Conservation (phyloP, 345 rosid genomes). For the Eucalyptus camaldulensis region DNA sequence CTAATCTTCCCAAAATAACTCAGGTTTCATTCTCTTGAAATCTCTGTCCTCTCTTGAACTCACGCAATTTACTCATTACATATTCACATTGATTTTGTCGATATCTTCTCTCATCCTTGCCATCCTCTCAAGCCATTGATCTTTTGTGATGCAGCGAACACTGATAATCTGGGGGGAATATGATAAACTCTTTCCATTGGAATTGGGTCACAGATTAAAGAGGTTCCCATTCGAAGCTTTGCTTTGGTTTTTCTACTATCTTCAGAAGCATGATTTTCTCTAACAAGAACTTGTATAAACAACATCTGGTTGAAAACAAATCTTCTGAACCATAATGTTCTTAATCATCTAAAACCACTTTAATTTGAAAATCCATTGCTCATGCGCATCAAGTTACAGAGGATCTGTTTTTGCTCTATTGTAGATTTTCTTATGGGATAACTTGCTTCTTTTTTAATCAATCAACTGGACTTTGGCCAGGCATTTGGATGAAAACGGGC, state of each 20-base stretch:
- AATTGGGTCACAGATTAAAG: background rate
- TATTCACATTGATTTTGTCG: too few relatives aligned
- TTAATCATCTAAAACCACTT: background rate
- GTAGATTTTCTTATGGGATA: background rate
- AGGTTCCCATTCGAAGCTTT: background rate
- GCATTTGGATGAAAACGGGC: background rate
- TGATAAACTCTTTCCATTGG: constrained; percentile 1
- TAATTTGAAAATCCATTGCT: background rate
- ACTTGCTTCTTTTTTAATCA: background rate
- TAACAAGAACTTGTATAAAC: background rate
- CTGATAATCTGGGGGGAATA: constrained; percentile 5
- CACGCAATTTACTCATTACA: background rate
- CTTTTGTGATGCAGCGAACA: background rate
- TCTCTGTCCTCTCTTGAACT: background rate
- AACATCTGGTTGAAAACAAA: background rate
- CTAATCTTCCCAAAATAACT: background rate
- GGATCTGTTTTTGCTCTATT: background rate
- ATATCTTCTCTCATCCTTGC: background rate
- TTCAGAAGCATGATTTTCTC: background rate
- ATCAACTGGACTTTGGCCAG: background rate
- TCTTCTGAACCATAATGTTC: background rate
- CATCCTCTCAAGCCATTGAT: background rate
- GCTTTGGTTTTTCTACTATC: background rate
- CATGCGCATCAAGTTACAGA: background rate
- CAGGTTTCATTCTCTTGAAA: background rate